Evolutionary conservation across 192 early-diverging fungal species (phyloP).

Genomic region (Backusella westeae): DNA sequence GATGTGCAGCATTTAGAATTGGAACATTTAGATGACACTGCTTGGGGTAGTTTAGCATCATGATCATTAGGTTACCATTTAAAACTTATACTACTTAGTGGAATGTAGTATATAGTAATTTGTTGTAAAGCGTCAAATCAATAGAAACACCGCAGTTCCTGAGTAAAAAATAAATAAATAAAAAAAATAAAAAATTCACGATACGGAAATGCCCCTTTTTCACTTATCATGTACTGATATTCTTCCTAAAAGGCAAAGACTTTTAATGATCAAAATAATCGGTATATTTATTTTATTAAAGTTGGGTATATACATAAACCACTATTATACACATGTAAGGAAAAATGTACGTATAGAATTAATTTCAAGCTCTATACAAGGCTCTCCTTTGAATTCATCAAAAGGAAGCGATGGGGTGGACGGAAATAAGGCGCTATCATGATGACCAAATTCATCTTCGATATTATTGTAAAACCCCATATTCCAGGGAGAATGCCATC

Average conservation of each 20-base stretch:
- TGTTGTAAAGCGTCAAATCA: neutral
- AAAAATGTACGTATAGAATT: neutral
- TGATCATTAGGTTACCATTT: neutral
- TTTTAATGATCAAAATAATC: too few relatives aligned
- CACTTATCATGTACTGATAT: neutral
- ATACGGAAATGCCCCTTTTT: neutral
- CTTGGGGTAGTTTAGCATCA: conserved; percentile 27
- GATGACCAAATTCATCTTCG: neutral
- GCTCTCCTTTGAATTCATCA: neutral
- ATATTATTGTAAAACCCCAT: neutral
- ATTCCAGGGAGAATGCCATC: neutral
- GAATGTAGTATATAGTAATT: neutral
- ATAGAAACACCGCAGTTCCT: neutral
- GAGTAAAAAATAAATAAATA: neutral
- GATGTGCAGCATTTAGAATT: conserved; percentile 6
- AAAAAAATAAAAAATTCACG: neutral
- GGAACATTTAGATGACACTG: conserved; percentile 20
- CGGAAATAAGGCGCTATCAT: neutral
- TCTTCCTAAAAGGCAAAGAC: too few relatives aligned
- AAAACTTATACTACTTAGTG: neutral
- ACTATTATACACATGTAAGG: neutral
- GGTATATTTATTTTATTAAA: too few relatives aligned
- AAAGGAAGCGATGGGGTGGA: neutral
- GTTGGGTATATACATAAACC: neutral
- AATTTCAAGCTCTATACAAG: neutral